A percentile compares a stretch with the other conserved stretches of the same genome.
phyloP scores from a whole-genome alignment of 768 basidiomycete species.

The Rhizopogon vesiculosus region DNA sequence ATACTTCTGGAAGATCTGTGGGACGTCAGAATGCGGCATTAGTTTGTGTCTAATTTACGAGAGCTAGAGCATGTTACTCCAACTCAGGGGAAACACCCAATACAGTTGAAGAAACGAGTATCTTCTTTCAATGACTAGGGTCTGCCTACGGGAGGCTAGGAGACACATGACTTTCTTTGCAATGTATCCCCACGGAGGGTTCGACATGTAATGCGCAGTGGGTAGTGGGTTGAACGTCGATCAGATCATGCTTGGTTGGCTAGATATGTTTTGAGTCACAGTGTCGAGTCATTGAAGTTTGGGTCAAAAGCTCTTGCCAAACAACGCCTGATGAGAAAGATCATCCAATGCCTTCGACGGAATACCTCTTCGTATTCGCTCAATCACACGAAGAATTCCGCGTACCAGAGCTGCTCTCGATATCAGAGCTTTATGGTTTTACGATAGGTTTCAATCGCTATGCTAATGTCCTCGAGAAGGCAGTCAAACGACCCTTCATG shows the following conservation, averaged over 20 bases:
- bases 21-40: too few relatives aligned
- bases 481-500: slow-evolving; percentile 62
- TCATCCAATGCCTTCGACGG: slow-evolving; percentile 14
- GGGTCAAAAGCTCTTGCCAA: slow-evolving; percentile 8
- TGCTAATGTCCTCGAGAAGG: slow-evolving; percentile 40
- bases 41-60: too few relatives aligned
- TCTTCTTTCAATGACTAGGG: too few relatives aligned
- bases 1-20: too few relatives aligned
- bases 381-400: slow-evolving; percentile 81
- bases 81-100: too few relatives aligned
- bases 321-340: slow-evolving; percentile 2
- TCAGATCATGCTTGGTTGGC: too few relatives aligned
- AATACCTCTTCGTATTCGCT: slow-evolving; percentile 72
- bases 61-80: too few relatives aligned
- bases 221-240: too few relatives aligned
- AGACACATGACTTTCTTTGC: too few relatives aligned
- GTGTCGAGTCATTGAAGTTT: neutral
- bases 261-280: neutral
- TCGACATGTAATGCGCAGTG: neutral
- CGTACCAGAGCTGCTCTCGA: slow-evolving; percentile 74
- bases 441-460: slow-evolving; percentile 41
- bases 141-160: too few relatives aligned
- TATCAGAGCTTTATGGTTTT: slow-evolving; percentile 73
- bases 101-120: too few relatives aligned
- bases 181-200: neutral